Evolutionary conservation across 1,284 basidiomycete genomes (phyloP).

Genomic region (Sanghuangporus weigelae): DNA sequence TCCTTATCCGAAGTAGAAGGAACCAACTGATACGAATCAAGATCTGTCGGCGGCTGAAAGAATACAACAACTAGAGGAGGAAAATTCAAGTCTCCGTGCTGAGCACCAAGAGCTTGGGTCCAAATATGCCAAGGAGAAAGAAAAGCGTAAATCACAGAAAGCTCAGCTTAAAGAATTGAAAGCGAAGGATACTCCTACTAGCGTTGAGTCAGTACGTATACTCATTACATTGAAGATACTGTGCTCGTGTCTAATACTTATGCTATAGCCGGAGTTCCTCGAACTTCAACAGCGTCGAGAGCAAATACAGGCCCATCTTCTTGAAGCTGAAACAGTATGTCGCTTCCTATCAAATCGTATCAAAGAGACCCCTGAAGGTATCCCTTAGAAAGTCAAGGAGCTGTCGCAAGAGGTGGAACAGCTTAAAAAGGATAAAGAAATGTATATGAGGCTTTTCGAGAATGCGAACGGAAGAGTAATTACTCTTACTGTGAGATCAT

Average conservation of each 20-base stretch:
- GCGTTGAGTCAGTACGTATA: not conserved
- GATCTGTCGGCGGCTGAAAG: not conserved
- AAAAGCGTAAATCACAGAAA: not conserved
- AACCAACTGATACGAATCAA: not conserved
- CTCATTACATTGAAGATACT: no score
- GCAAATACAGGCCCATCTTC: not conserved
- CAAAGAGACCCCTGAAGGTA: not conserved
- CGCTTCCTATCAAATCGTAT: not conserved
- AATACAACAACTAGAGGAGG: not conserved
- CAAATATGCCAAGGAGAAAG: not conserved
- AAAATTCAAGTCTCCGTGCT: not conserved
- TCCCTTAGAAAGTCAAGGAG: not conserved
- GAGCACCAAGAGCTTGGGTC: not conserved
- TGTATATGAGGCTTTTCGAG: not conserved
- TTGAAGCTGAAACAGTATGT: slow-evolving; percentile 2
- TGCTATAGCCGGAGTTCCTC: not conserved
- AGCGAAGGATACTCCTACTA: not conserved
- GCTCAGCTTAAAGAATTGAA: not conserved
- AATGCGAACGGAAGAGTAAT: not conserved
- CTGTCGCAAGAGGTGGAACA: not conserved
- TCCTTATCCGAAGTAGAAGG: not conserved
- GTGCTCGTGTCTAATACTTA: not conserved
- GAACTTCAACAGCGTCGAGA: not conserved
- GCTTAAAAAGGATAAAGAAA: not conserved
- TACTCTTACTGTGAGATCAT: not conserved